These are phyloP conservation scores for Dioscorea zingiberensis DNA, from an alignment of 106 monocot genomes.

Conservation along the genomic window DNA sequence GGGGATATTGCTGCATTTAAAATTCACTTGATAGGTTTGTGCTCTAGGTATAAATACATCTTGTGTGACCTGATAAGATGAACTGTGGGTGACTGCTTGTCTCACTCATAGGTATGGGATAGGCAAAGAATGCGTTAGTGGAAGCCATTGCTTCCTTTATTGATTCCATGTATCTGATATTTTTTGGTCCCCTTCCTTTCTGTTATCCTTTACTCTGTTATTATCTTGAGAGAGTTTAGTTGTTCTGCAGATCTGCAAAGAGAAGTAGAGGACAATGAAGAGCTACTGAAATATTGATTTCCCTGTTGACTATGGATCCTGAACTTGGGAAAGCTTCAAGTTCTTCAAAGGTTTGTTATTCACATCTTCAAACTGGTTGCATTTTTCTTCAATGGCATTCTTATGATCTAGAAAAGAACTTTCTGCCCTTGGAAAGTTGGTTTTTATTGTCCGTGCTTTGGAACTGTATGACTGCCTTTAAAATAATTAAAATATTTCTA, in stretches of 20 bases:
- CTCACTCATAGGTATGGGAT: conserved; percentile 7
- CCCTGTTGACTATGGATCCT: conserved; percentile 9
- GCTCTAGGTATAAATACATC: too few relatives aligned
- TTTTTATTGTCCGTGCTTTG: neutral
- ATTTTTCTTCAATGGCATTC: neutral
- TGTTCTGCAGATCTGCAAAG: neutral
- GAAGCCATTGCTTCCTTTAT: neutral
- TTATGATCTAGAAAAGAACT: too few relatives aligned
- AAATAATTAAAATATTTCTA: neutral
- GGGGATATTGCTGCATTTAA: neutral
- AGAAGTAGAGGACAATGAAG: neutral
- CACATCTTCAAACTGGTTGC: neutral
- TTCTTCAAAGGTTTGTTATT: conserved; percentile 3
- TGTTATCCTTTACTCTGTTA: neutral
- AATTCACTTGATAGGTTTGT: neutral
- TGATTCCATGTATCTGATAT: neutral
- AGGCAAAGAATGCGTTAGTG: neutral
- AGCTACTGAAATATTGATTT: neutral
- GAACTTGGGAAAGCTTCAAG: conserved; percentile 1
- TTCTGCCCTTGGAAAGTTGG: neutral
- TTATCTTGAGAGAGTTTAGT: neutral
- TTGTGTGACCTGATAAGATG: too few relatives aligned
- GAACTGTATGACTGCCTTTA: neutral
- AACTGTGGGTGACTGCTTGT: neutral
- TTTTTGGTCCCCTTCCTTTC: neutral